phyloP scores from a whole-genome alignment of 106 monocot genomes.

The Dioscorea dumetorum region DNA sequence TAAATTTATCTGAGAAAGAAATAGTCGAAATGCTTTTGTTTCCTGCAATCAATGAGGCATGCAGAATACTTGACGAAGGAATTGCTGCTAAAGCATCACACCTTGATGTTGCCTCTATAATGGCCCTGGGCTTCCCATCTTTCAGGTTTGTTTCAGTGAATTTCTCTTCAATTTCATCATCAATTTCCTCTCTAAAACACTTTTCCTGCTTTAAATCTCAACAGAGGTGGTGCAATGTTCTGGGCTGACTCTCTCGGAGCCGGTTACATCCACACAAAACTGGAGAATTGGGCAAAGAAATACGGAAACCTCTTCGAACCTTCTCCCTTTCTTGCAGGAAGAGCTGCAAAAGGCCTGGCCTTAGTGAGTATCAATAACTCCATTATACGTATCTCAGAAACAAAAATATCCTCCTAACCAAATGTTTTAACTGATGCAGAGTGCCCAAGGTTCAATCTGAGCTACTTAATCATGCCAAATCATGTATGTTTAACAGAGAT shows the following conservation, averaged over 20 bases:
- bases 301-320: conserved; percentile 76
- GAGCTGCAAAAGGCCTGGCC: conserved; percentile 58
- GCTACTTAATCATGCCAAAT: too few relatives aligned
- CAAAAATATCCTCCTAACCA: too few relatives aligned
- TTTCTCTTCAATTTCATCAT: not conserved
- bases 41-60: conserved; percentile 11
- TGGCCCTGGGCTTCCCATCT: conserved; percentile 7
- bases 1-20: conserved; percentile 1
- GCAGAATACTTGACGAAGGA: conserved; percentile 6
- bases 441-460: too few relatives aligned
- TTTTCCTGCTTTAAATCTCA: conserved; percentile 4
- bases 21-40: conserved; percentile 13
- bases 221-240: conserved; percentile 77
- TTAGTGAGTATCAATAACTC: conserved; percentile 35
- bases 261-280: conserved; percentile 54
- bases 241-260: conserved; percentile 90
- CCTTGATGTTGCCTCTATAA: conserved; percentile 10
- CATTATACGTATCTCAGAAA: too few relatives aligned
- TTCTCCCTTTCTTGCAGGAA: conserved; percentile 71
- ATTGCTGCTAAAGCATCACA: conserved; percentile 3
- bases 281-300: conserved; percentile 43
- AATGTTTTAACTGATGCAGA: too few relatives aligned
- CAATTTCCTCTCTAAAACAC: not conserved
- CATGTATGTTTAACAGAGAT: too few relatives aligned
- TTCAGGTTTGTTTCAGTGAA: conserved; percentile 2